phyloP scores from a whole-genome alignment of 202 grass and related monocot species.

The Alloteropsis angusta region DNA sequence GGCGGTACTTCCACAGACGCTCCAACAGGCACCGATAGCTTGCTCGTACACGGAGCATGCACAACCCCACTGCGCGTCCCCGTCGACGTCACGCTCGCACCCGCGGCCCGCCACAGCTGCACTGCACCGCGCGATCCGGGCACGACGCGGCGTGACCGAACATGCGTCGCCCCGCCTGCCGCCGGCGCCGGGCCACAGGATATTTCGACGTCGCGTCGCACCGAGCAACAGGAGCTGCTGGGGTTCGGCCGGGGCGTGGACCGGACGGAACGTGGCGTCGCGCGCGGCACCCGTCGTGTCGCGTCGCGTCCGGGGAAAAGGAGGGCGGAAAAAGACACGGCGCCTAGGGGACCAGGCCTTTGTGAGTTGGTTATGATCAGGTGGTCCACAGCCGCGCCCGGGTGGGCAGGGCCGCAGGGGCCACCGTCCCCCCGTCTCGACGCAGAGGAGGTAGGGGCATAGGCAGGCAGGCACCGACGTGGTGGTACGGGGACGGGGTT shows the following conservation, averaged over 20 bases:
- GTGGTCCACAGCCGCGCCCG: conserved; percentile 25
- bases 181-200: not conserved
- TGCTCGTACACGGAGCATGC: no score
- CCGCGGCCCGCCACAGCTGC: not conserved
- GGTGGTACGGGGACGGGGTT: not conserved
- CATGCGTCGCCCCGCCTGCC: not conserved
- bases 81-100: not conserved
- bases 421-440: conserved; percentile 14
- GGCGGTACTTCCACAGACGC: not conserved
- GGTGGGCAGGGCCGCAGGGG: not conserved
- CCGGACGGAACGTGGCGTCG: not conserved
- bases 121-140: not conserved
- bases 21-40: not conserved
- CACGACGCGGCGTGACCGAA: not conserved
- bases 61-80: no score
- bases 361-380: conserved; percentile 50
- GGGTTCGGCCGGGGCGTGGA: not conserved
- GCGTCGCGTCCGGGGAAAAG: not conserved
- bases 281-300: not conserved
- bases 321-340: not conserved
- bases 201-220: not conserved
- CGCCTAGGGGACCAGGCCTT: conserved; percentile 15
- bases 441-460: not conserved
- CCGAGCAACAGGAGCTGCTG: not conserved
- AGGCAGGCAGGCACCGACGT: not conserved